Evolutionary conservation across 2,329 filamentous ascomycete genomes (phyloP), one percentile per base, ranked within the genome.

Genomic region (Penicillium crustosum): DNA sequence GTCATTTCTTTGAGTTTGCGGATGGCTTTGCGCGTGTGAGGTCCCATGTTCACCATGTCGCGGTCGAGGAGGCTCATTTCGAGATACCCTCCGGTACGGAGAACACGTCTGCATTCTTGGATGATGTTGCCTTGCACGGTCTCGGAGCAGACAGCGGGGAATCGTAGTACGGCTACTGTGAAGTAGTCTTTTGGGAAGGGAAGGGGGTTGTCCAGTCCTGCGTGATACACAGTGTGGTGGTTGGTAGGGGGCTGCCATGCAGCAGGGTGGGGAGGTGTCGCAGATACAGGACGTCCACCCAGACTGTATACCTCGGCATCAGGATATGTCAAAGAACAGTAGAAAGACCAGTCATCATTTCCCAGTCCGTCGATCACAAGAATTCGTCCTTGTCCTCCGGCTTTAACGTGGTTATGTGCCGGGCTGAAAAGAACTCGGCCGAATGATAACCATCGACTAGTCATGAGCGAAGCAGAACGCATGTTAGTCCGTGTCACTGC

Each of bases 311-410:
- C 72, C 23, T 74, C 73, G 0, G 78, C 77, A 55, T 73, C 71
- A 6, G 77, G 76, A 53, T 81, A 81, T 2, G 78, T 79, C 49
- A 81, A 68, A 15, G 79, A 77, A 63, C 79, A 81, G 62, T 81
- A 81, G 62, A 79, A 81, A 9, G 79, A 81, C 79, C 79, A 81
- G 57, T 81, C 79, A 53, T 80, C 78, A 53, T 80, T 81, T n/a
- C 78, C 79, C 19, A 81, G 68, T 13, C 79, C 79, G 60, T 81
- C 79, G 45, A 81, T 75, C 25, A 81, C 77, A 35, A 81, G 71
- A 21, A 81, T 78, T 43, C 77, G 73, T 23, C 76, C 73, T 51
- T 78, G 74, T 6, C 74, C 71, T 23, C 71, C 69, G 6, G 68
- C 61, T 41, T 75, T 72, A 33, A 81, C 72, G 49, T 78, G 78